Conservation (phyloP, 352 stramenopile genomes). For the Pythium brassicae region DNA sequence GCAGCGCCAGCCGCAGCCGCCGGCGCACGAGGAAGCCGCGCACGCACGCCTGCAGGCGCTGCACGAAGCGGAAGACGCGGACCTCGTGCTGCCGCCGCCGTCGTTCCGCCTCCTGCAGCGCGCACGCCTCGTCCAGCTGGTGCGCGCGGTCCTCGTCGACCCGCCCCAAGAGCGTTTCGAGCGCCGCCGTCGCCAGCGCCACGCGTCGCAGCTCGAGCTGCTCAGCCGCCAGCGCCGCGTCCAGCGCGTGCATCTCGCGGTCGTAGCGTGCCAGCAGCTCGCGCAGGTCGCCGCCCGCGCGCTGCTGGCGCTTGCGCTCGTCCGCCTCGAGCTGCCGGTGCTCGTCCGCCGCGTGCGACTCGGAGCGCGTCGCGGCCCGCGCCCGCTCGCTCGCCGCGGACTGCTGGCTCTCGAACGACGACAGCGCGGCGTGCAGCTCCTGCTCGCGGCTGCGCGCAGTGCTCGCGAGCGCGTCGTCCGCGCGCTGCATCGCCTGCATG, state of each 20-base stretch:
- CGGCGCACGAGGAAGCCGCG: slow-evolving; percentile 54
- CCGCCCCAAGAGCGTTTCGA: slow-evolving; percentile 39
- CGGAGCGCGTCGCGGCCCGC: slow-evolving; percentile 23
- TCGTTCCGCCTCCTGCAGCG: slow-evolving; percentile 25
- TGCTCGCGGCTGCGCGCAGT: slow-evolving; percentile 40
- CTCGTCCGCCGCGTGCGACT: slow-evolving; percentile 28
- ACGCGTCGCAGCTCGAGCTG: slow-evolving; percentile 22
- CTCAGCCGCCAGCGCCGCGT: slow-evolving; percentile 33
- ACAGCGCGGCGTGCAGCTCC: slow-evolving; percentile 17
- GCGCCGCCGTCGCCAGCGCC: slow-evolving; percentile 25
- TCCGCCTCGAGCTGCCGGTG: slow-evolving; percentile 42
- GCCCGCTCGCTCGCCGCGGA: slow-evolving; percentile 28
- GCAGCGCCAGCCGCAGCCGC: slow-evolving; percentile 22
- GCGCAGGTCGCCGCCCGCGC: slow-evolving; percentile 27
- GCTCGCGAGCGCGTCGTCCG: slow-evolving; percentile 28
- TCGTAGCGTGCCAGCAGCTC: slow-evolving; percentile 53
- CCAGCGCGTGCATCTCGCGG: slow-evolving; percentile 38
- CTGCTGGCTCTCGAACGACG: slow-evolving; percentile 13
- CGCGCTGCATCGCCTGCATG: slow-evolving; percentile 30
- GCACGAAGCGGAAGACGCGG: slow-evolving; percentile 44
- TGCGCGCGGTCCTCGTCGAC: slow-evolving; percentile 49
- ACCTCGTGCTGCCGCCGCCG: slow-evolving; percentile 27
- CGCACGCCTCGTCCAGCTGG: slow-evolving; percentile 46
- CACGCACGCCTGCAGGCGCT: slow-evolving; percentile 53
- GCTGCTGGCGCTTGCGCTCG: slow-evolving; percentile 47